Percentiles rank a stretch among this genome's conserved stretches.
phyloP scores from a whole-genome alignment of 164 flowering plant species.

The Echeveria elegans region DNA sequence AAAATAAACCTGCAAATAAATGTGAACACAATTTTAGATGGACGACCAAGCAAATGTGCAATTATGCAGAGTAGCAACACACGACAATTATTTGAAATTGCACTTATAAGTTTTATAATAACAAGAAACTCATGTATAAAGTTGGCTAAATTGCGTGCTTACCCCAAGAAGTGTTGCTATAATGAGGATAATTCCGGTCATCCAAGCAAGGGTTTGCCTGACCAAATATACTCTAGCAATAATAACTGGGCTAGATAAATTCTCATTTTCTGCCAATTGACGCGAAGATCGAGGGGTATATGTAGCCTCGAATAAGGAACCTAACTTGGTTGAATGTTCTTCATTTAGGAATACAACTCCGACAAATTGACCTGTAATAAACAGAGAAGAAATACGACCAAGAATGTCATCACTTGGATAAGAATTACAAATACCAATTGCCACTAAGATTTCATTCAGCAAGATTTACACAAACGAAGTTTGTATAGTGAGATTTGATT shows the following conservation, averaged over 20 bases:
- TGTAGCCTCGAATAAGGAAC: constrained; percentile 34
- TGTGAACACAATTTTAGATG: too few relatives aligned
- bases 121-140: too few relatives aligned
- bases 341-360: constrained; percentile 41
- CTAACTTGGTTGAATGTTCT: constrained; percentile 20
- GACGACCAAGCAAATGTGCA: too few relatives aligned
- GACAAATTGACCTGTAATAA: constrained; percentile 67
- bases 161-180: constrained; percentile 87
- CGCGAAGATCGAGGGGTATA: constrained; percentile 38
- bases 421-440: too few relatives aligned
- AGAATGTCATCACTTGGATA: too few relatives aligned
- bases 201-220: constrained; percentile 76
- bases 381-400: not conserved
- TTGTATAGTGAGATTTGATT: not conserved
- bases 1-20: constrained; percentile 54
- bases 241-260: constrained; percentile 9
- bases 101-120: too few relatives aligned
- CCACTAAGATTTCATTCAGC: not conserved
- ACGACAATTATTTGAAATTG: too few relatives aligned
- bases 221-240: constrained; percentile 42
- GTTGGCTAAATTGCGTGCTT: too few relatives aligned
- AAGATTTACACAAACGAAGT: too few relatives aligned
- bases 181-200: constrained; percentile 77
- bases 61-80: too few relatives aligned
- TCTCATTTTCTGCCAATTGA: constrained; percentile 39